Evolutionary conservation across 2,329 filamentous ascomycete genomes (phyloP), one percentile per base, ranked within the genome.

Genomic region (Talaromyces albobiverticillius): DNA sequence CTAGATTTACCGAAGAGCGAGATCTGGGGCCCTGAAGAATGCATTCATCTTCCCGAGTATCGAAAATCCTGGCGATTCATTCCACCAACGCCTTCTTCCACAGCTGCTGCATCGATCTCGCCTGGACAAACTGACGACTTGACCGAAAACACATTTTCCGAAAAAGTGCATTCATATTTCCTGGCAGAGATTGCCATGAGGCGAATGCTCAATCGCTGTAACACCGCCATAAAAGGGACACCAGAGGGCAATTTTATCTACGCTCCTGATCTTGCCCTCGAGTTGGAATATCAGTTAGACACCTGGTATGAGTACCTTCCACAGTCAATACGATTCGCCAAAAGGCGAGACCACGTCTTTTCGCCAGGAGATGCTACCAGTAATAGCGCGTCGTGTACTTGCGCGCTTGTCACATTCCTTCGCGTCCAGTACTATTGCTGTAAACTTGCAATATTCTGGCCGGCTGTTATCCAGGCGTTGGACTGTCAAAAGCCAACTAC

Each of bases 141-240:
- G 25, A 20, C 47, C 25, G 29, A 20, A 1, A 22, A 25, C 23
- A 2, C 47, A 41, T 10, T 42, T 23, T 23, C 36, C 36, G 57
- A 63, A 55, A 22, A 51, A n/a, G n/a, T 23, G 3, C 34, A 51
- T 23, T 58, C 61, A 8, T 70, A 67, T 51, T 67, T 69, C 46
- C 59, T 70, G 1, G 64, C 67, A n/a, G 66, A 65, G 47, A 69
- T 70, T 20, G 61, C 67, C 11, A 70, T 69, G 66, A 53, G 67
- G 10, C 60, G 65, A 13, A 68, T 69, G 64, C 60, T 69, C 1
- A 64, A 64, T 11, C 66, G 67, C 5, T 67, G 64, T 54, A 65
- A 60, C 25, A 63, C 64, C 40, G 61, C 51, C 48, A 54, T 51
- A 41, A 62, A 14, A 40, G 59, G 22, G 50, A 59, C 6, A 57